phyloP scores from a whole-genome alignment of 352 stramenopile genomes.

The Phytophthora tubulina region DNA sequence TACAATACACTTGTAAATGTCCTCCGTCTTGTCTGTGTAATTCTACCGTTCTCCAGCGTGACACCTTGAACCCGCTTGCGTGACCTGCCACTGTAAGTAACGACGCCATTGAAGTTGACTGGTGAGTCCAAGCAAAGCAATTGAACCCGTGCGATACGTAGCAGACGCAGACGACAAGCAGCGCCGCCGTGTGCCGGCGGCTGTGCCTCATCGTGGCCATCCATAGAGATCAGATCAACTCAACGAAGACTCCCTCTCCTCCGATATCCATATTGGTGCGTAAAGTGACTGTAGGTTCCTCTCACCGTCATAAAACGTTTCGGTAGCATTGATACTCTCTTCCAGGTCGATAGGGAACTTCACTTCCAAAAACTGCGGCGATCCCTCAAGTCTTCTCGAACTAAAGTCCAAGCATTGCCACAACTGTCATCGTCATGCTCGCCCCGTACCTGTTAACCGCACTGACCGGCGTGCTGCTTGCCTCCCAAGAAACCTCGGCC shows the following conservation, averaged over 20 bases:
- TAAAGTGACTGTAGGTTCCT: too few species aligned
- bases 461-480: constrained; percentile 8
- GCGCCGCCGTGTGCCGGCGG: not conserved
- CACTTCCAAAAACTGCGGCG: constrained; percentile 17
- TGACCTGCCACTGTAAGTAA: not conserved
- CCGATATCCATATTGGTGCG: not conserved
- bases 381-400: constrained; percentile 9
- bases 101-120: not conserved
- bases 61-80: too few species aligned
- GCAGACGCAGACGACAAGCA: constrained; percentile 10
- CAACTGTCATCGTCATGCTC: constrained; percentile 10
- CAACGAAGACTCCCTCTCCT: not conserved
- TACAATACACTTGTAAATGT: too few species aligned
- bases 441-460: constrained; percentile 8
- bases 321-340: too few species aligned
- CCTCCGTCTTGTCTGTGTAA: too few species aligned
- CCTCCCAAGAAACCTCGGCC: constrained; percentile 16
- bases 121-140: constrained; percentile 11
- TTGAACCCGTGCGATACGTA: not conserved
- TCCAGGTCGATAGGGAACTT: not conserved
- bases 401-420: not conserved
- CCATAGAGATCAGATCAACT: constrained; percentile 2
- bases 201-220: constrained; percentile 9
- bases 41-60: too few species aligned
- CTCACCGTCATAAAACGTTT: too few species aligned